A percentile compares a stretch with the other conserved stretches of the same genome.
phyloP scores from a whole-genome alignment of 441 rosid genomes.

The Pelargonium fulgidum region DNA sequence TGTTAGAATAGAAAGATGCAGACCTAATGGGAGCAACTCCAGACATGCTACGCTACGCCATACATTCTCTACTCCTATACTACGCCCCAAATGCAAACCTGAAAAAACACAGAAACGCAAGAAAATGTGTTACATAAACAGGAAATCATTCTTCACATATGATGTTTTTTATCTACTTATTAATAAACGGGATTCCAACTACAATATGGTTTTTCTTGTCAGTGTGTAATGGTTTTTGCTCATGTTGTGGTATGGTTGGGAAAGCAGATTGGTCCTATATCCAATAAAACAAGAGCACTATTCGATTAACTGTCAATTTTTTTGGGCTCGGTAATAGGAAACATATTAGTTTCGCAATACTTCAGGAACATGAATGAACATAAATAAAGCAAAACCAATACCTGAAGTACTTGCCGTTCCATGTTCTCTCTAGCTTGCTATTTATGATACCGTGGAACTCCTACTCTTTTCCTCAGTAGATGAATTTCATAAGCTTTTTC shows the following conservation, averaged over 20 bases:
- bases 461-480: constrained; percentile 23
- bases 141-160: not conserved
- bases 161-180: not conserved
- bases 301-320: no score
- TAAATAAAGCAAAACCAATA: constrained; percentile 2
- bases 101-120: not conserved
- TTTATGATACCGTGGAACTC: constrained; percentile 20
- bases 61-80: not conserved
- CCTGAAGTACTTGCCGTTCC: constrained; percentile 26
- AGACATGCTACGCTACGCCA: not conserved
- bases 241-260: no score
- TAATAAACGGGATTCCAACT: not conserved
- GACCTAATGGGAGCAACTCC: no score
- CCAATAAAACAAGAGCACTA: not conserved
- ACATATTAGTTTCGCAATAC: not conserved
- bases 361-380: not conserved
- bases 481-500: constrained; percentile 23
- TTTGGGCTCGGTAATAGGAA: not conserved
- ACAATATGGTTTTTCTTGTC: not conserved
- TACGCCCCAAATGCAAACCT: not conserved
- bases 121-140: not conserved
- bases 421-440: constrained; percentile 19
- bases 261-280: not conserved
- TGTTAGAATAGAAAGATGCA: no score
- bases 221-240: not conserved